Percentiles rank a stretch among this genome's conserved stretches.
Conservation (phyloP, 495 filamentous ascomycete genomes). For the Sabuloglossum arenarium region DNA sequence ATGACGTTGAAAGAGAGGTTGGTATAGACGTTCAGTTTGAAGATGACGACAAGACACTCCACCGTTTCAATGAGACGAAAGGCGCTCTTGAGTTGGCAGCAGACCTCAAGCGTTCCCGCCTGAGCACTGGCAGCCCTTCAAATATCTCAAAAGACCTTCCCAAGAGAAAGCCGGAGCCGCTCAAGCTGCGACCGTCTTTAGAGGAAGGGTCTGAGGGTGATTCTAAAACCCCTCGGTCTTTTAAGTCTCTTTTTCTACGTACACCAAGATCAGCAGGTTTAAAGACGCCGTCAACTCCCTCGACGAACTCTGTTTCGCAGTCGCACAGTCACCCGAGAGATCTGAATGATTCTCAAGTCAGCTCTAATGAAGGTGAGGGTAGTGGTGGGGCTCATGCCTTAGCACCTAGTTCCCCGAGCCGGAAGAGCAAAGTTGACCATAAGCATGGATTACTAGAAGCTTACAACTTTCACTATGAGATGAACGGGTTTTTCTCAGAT, state of each 20-base stretch:
- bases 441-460: not conserved
- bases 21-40: conserved; percentile 15
- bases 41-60: not conserved
- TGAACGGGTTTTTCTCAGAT: not conserved
- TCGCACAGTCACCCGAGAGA: not conserved
- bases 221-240: not conserved
- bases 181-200: not conserved
- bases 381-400: not conserved
- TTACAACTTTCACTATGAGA: not conserved
- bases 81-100: not conserved
- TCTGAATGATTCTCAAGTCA: not conserved
- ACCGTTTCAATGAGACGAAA: not conserved
- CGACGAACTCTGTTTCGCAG: not conserved
- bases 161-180: not conserved
- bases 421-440: conserved; percentile 1
- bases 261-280: not conserved
- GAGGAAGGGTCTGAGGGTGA: not conserved
- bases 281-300: not conserved
- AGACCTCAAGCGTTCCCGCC: not conserved
- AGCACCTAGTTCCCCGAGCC: not conserved
- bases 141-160: not conserved
- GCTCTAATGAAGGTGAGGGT: conserved; percentile 3
- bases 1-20: conserved; percentile 70
- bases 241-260: not conserved
- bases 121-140: not conserved